phyloP scores from a whole-genome alignment of 257 asterid genomes.

The Solanum pimpinellifolium region DNA sequence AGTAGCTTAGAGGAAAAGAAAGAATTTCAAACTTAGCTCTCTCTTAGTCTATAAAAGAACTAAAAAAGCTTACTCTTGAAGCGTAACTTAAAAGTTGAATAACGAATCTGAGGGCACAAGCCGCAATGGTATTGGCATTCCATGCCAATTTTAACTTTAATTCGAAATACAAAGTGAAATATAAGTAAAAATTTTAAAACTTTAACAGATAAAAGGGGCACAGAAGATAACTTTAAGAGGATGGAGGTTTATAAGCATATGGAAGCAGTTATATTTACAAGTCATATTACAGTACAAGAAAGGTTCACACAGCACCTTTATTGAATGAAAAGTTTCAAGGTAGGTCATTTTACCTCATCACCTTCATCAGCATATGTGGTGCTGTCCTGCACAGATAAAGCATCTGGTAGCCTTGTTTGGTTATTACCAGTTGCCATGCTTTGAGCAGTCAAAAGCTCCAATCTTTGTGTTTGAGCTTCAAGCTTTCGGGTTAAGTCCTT shows the following conservation, averaged over 20 bases:
- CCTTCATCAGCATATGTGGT: conserved; percentile 88
- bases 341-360: conserved; percentile 57
- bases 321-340: not conserved
- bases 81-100: not conserved
- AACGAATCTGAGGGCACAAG: not conserved
- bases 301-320: not conserved
- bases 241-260: not conserved
- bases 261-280: not conserved
- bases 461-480: conserved; percentile 89
- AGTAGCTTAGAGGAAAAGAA: not conserved
- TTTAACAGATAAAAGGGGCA: not conserved
- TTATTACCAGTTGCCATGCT: conserved; percentile 56
- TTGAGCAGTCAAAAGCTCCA: conserved; percentile 85
- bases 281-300: not conserved
- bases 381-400: conserved; percentile 18
- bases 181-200: not conserved
- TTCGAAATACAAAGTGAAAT: not conserved
- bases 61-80: not conserved
- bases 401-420: conserved; percentile 39
- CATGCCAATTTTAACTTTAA: not conserved
- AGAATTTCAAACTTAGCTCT: not conserved
- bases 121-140: not conserved
- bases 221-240: not conserved
- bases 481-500: conserved; percentile 75
- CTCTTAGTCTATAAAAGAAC: not conserved